Evolutionary conservation across 1,139 yeast species (phyloP).

Genomic region (Blastobotrys apis): DNA sequence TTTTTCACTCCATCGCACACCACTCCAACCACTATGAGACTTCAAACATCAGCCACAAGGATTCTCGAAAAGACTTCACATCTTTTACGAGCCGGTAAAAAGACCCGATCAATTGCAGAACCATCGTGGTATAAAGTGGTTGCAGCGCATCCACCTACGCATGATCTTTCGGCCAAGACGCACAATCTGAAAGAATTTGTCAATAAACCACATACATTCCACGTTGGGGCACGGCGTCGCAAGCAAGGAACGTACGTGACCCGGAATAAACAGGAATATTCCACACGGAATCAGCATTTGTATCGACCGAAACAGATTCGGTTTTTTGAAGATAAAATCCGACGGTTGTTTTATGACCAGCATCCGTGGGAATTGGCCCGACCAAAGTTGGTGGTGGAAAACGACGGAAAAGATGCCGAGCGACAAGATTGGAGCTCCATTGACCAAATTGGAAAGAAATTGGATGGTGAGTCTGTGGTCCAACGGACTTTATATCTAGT

Average conservation of each 20-base stretch:
- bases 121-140: conserved; percentile 90
- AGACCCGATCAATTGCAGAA: conserved; percentile 44
- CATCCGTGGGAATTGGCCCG: conserved; percentile 98
- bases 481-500: conserved; percentile 80
- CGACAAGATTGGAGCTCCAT: conserved; percentile 72
- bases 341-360: conserved; percentile 78
- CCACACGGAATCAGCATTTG: conserved; percentile 37
- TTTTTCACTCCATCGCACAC: too few relatives aligned
- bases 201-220: conserved; percentile 20
- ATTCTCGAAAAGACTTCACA: conserved; percentile 56
- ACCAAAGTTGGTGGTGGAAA: conserved; percentile 84
- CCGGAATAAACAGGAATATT: conserved; percentile 35
- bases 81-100: conserved; percentile 23
- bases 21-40: conserved; percentile 48
- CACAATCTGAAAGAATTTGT: conserved; percentile 41
- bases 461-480: conserved; percentile 93
- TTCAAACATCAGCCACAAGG: conserved; percentile 61
- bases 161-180: conserved; percentile 48
- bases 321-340: conserved; percentile 77
- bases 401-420: conserved; percentile 51
- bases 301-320: conserved; percentile 59
- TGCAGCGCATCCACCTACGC: conserved; percentile 72
- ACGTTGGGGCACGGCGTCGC: conserved; percentile 16
- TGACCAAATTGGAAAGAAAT: conserved; percentile 63
- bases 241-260: conserved; percentile 46